Conservation (phyloP, 1,284 basidiomycete genomes). For the Meripilus lineatus region DNA sequence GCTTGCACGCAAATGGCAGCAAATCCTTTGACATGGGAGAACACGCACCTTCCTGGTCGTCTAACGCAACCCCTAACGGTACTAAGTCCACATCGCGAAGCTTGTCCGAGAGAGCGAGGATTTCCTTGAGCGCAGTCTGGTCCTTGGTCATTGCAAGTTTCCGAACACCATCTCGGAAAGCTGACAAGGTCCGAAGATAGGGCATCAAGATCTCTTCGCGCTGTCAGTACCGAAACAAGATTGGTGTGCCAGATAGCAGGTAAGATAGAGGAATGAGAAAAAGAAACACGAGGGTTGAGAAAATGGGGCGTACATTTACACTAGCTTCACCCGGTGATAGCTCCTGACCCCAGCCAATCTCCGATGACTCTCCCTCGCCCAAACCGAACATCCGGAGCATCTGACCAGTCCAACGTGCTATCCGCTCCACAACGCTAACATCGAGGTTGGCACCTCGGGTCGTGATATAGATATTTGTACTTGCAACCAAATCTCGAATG, state of each 20-base stretch:
- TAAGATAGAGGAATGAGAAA: slow-evolving; percentile 7
- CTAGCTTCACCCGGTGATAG: slow-evolving; percentile 34
- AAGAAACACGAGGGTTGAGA: neutral
- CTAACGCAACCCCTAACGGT: slow-evolving; percentile 90
- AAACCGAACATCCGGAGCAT: slow-evolving; percentile 97
- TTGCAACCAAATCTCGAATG: slow-evolving; percentile 82
- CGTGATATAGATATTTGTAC: slow-evolving; percentile 87
- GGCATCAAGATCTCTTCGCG: slow-evolving; percentile 87
- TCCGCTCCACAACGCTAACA: slow-evolving; percentile 64
- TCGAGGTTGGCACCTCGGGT: slow-evolving; percentile 58
- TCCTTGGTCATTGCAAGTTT: slow-evolving; percentile 74
- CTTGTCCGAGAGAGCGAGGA: slow-evolving; percentile 82
- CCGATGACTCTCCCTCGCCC: slow-evolving; percentile 68
- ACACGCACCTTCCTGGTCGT: slow-evolving; percentile 86
- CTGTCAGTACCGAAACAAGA: slow-evolving; percentile 33
- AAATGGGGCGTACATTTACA: slow-evolving; percentile 48
- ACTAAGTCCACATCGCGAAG: slow-evolving; percentile 90
- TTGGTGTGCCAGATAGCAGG: slow-evolving; percentile 4
- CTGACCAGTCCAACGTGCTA: slow-evolving; percentile 81
- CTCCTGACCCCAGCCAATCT: slow-evolving; percentile 73
- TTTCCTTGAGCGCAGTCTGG: slow-evolving; percentile 67
- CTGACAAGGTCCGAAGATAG: slow-evolving; percentile 81
- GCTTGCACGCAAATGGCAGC: slow-evolving; percentile 3
- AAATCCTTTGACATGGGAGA: slow-evolving; percentile 8
- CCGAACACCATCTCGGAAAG: slow-evolving; percentile 90